Conservation (phyloP, 139 green algal species). For the Tetradesmus obliquus region DNA sequence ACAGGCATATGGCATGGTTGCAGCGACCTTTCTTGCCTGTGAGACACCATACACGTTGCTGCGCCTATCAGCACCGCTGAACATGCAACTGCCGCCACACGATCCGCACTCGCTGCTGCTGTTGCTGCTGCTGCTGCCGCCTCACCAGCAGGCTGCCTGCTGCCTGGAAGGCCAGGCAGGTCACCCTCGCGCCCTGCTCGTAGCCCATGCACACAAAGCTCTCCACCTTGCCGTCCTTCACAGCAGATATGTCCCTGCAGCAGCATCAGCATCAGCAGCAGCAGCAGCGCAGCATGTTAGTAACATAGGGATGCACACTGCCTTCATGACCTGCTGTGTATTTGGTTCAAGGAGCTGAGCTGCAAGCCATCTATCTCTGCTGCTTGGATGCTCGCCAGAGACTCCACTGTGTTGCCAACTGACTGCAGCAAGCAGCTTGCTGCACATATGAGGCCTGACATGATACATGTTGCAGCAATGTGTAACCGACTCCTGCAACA, state of each 20-base stretch:
- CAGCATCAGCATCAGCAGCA: not conserved
- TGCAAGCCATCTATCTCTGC: not conserved
- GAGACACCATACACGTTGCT: not conserved
- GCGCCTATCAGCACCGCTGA: not conserved
- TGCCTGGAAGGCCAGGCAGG: constrained; percentile 57
- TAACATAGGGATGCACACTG: not conserved
- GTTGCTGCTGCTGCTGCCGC: not conserved
- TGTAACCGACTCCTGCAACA: not conserved
- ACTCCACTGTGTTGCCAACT: not conserved
- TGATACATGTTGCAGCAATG: not conserved
- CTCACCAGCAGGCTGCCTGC: constrained; percentile 62
- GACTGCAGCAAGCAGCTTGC: not conserved
- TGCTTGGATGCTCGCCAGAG: not conserved
- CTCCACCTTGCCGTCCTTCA: constrained; percentile 32
- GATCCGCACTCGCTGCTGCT: not conserved
- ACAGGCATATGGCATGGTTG: not conserved
- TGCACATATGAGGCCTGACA: not conserved
- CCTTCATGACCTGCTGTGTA: not conserved
- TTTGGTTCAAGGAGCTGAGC: not conserved
- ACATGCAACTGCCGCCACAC: not conserved
- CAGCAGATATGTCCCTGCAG: constrained; percentile 35
- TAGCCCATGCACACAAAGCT: constrained; percentile 64
- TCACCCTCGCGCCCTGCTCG: constrained; percentile 48
- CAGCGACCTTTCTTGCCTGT: not conserved
- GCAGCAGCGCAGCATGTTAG: not conserved